Percentiles rank a stretch among this genome's conserved stretches.
Evolutionary conservation across 495 filamentous ascomycete genomes (phyloP).

Genomic region (Saxispiralis lemnorum): DNA sequence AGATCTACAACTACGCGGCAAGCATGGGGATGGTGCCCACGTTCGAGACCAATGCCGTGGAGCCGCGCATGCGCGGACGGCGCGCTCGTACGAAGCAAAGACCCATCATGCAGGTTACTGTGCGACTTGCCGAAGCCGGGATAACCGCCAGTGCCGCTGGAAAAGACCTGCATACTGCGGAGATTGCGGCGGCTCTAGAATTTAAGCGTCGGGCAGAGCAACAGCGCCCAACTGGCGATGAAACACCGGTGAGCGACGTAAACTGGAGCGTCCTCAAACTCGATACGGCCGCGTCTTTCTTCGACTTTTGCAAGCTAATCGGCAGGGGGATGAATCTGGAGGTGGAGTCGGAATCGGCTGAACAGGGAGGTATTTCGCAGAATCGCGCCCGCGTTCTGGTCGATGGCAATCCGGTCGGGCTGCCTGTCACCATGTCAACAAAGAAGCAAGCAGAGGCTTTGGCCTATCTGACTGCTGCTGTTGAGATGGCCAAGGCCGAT

Average conservation of each 20-base stretch:
- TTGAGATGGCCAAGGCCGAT: constrained; percentile 22
- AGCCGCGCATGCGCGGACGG: constrained; percentile 2
- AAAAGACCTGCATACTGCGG: background rate
- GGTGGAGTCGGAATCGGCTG: constrained; percentile 10
- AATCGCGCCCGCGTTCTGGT: constrained; percentile 20
- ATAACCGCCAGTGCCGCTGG: background rate
- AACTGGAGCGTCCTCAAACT: constrained; percentile 25
- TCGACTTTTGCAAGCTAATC: constrained; percentile 27
- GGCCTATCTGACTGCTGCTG: constrained; percentile 28
- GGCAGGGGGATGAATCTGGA: constrained; percentile 19
- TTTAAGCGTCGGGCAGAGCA: constrained; percentile 26
- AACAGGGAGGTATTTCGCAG: background rate
- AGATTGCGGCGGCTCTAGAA: constrained; percentile 1
- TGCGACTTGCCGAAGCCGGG: constrained; percentile 17
- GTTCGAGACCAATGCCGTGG: constrained; percentile 14
- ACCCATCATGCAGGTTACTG: constrained; percentile 20
- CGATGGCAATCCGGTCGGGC: constrained; percentile 21
- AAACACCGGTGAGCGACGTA: constrained; percentile 24
- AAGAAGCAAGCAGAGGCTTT: constrained; percentile 26
- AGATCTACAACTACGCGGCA: constrained; percentile 35
- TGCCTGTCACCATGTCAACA: constrained; percentile 22
- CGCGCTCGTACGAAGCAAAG: background rate
- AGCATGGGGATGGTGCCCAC: constrained; percentile 27
- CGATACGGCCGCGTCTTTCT: constrained; percentile 27
- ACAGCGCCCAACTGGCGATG: constrained; percentile 11